These are phyloP conservation scores for Acanthamoeba royreba DNA, from an alignment of 208 protist genomes.

Conservation along the genomic window DNA sequence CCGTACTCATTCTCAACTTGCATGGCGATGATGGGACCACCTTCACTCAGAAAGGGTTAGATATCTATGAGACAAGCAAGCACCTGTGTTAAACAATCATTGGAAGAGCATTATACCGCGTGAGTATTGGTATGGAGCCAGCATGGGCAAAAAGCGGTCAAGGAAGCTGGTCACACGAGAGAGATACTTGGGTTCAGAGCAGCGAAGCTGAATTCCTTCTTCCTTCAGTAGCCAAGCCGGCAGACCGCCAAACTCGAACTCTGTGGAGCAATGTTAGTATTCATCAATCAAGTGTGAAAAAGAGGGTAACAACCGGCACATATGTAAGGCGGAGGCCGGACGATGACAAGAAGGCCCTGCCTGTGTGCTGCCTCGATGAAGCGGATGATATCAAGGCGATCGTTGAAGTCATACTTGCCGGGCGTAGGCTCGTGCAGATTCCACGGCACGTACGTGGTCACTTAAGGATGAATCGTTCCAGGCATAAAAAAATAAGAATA, in stretches of 20 bases:
- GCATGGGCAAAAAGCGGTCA: not conserved
- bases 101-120: too few relatives aligned
- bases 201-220: not conserved
- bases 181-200: not conserved
- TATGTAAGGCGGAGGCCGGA: slow-evolving; percentile 18
- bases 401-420: not conserved
- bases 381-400: not conserved
- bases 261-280: not conserved
- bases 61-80: too few relatives aligned
- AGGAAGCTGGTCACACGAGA: not conserved
- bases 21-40: not conserved
- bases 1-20: slow-evolving; percentile 27
- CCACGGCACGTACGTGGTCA: slow-evolving; percentile 12
- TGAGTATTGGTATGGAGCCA: not conserved
- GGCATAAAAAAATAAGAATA: too few relatives aligned
- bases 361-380: not conserved
- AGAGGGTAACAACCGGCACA: not conserved
- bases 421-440: slow-evolving; percentile 16
- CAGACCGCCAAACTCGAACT: slow-evolving; percentile 6
- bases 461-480: too few relatives aligned
- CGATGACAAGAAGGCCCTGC: slow-evolving; percentile 6
- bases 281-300: not conserved
- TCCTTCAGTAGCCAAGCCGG: slow-evolving; percentile 1
- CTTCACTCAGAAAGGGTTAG: too few relatives aligned
- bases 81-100: not conserved